phyloP scores from a whole-genome alignment of 768 basidiomycete species.

The Russula sp. region DNA sequence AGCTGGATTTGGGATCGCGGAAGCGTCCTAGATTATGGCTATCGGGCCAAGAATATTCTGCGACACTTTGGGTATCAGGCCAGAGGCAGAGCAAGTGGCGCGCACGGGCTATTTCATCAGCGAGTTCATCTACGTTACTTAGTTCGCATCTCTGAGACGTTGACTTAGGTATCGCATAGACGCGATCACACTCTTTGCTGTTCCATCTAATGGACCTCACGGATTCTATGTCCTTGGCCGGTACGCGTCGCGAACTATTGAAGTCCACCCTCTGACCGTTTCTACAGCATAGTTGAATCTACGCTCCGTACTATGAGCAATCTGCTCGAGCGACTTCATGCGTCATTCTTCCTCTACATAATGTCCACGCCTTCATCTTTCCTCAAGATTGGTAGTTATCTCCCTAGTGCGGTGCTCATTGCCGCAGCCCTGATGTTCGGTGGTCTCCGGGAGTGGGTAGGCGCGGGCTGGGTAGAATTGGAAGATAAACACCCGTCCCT shows the following conservation, averaged over 20 bases:
- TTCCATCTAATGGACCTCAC: constrained; percentile 88
- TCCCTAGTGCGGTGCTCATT: constrained; percentile 83
- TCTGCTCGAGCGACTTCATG: constrained; percentile 91
- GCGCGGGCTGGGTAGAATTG: constrained; percentile 52
- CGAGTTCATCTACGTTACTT: constrained; percentile 37
- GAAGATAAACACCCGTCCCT: background rate
- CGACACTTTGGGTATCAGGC: constrained; percentile 74
- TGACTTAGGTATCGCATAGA: constrained; percentile 82
- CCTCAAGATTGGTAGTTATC: constrained; percentile 85
- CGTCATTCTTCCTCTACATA: constrained; percentile 97
- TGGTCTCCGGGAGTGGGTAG: constrained; percentile 72
- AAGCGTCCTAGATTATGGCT: constrained; percentile 50
- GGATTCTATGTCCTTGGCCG: constrained; percentile 92
- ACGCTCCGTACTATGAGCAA: constrained; percentile 90
- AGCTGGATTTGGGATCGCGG: constrained; percentile 41
- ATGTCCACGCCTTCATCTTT: constrained; percentile 63
- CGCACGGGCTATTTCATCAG: constrained; percentile 90
- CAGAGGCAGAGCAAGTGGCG: constrained; percentile 76
- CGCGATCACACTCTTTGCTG: constrained; percentile 84
- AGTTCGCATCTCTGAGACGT: constrained; percentile 1
- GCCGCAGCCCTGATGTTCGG: constrained; percentile 83
- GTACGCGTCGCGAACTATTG: constrained; percentile 43
- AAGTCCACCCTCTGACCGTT: background rate
- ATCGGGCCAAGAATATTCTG: constrained; percentile 62
- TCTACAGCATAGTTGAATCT: constrained; percentile 73